These are phyloP conservation scores for Termitomyces sp. DNA, from an alignment of 768 basidiomycete genomes.

Conservation along the genomic window DNA sequence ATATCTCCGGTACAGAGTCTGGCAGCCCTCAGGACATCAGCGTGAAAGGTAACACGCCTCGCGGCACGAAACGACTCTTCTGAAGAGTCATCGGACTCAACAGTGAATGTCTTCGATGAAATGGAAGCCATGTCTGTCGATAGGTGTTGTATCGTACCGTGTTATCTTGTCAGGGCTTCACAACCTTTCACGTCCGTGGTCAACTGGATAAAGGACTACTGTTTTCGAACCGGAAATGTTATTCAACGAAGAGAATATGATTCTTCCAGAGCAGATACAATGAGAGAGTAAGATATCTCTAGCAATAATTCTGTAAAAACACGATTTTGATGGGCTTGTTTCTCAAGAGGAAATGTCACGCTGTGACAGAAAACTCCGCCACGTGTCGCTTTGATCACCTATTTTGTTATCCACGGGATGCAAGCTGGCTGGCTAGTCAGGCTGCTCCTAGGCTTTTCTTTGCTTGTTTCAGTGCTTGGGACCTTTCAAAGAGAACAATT, in stretches of 20 bases:
- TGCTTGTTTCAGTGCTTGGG: slow-evolving; percentile 3
- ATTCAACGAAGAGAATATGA: background rate
- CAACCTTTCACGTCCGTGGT: background rate
- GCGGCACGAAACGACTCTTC: slow-evolving; percentile 44
- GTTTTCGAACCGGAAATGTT: background rate
- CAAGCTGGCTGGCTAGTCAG: slow-evolving; percentile 13
- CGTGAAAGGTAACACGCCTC: slow-evolving; percentile 58
- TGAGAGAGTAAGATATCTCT: background rate
- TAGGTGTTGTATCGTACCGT: background rate
- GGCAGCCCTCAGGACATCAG: slow-evolving; percentile 51
- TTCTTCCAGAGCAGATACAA: background rate
- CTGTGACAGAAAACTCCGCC: background rate
- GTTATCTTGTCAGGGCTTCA: background rate
- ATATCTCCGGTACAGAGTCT: slow-evolving; percentile 69
- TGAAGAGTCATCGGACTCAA: slow-evolving; percentile 25
- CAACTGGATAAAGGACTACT: too few relatives aligned
- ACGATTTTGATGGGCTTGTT: background rate
- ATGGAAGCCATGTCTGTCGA: slow-evolving; percentile 16
- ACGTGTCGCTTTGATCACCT: background rate
- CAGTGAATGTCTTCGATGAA: slow-evolving; percentile 33
- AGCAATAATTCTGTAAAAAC: background rate
- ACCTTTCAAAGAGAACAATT: slow-evolving; percentile 34
- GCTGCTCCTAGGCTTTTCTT: slow-evolving; percentile 7
- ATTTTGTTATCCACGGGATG: slow-evolving; percentile 9
- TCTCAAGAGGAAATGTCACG: background rate